Conservation (phyloP, 768 basidiomycete genomes). For the Collybia nuda region DNA sequence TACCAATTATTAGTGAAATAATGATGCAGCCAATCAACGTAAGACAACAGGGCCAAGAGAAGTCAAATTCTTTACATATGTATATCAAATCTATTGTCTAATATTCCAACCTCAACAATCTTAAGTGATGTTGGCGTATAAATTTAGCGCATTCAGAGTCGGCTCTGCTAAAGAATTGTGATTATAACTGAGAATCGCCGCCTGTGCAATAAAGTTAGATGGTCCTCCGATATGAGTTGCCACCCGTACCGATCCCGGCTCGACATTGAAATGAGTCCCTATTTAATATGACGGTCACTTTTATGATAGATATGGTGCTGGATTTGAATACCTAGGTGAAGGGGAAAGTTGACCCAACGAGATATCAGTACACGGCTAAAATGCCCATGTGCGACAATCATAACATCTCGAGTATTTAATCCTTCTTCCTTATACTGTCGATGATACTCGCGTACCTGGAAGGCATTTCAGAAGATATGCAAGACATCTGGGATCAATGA, state of each 20-base stretch:
- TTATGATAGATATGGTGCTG: not conserved
- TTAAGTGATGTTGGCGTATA: conserved; percentile 45
- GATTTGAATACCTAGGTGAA: conserved; percentile 34
- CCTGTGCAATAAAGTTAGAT: conserved; percentile 36
- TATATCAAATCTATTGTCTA: not conserved
- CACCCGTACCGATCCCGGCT: conserved; percentile 70
- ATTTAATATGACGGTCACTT: conserved; percentile 10
- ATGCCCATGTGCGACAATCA: conserved; percentile 91
- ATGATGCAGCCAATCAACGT: conserved; percentile 20
- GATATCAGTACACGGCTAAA: conserved; percentile 76
- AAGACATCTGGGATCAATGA: conserved; percentile 8
- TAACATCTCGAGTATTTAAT: conserved; percentile 68
- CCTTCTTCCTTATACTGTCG: conserved; percentile 68
- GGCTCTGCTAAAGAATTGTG: conserved; percentile 80
- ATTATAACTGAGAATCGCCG: conserved; percentile 82
- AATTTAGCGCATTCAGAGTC: conserved; percentile 69
- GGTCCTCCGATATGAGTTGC: not conserved
- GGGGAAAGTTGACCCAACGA: conserved; percentile 76
- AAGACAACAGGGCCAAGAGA: conserved; percentile 33
- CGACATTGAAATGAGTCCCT: conserved; percentile 84
- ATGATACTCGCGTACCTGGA: conserved; percentile 72
- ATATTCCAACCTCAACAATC: not conserved
- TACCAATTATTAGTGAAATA: not conserved
- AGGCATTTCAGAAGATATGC: not conserved
- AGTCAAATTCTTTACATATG: not conserved